Evolutionary conservation across 2,329 filamentous ascomycete genomes (phyloP), one percentile per base, ranked within the genome.

Genomic region (Simplicillium sp.): DNA sequence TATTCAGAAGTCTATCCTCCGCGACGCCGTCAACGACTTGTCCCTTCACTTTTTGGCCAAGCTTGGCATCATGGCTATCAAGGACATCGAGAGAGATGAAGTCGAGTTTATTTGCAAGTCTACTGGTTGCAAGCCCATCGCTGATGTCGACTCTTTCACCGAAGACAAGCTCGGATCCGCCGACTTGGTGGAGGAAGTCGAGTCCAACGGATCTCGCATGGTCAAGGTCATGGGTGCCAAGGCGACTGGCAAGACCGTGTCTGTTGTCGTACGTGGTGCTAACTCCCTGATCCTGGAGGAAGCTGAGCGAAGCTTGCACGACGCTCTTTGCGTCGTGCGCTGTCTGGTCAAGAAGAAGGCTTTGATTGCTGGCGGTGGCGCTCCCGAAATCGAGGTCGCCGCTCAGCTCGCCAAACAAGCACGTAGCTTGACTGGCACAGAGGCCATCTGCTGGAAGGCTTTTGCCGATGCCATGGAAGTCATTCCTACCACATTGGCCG

Each of bases 101-200:
- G 88, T 98, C 45, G 92, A 98, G 65, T 98, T 98, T 66, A 86
- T 98, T 64, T 97, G 90, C 85, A 98, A 97, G 70, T 94, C 86
- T 46, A 94, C 90, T 29, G 92, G 92, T 55, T 98, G 92, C 80
- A 98, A 98, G 71, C 92, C 92, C 38, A 92, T 98, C 57, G 92
- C 92, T 53, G 94, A 98, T 59, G 85, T 98, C 56, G 92, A 98
- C 65, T 95, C 89, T 11, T 98, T 98, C 69, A 92, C 88, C 14
- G 92, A 98, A 67, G 92, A 98, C 67, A 98, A 97, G 73, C 81
- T 98, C 41, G 92, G 89, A 49, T 84, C 81, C 34, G 92, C 92
- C 29, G 92, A 98, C 56, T 72, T 98, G 29, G 81, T 98, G 16
- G 92, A 98, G 67, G 92, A 98, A 67, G 79, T 87, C 11, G 82